These are phyloP conservation scores for Mycena rosella DNA, from an alignment of 768 basidiomycete species.

Conservation along the genomic window DNA sequence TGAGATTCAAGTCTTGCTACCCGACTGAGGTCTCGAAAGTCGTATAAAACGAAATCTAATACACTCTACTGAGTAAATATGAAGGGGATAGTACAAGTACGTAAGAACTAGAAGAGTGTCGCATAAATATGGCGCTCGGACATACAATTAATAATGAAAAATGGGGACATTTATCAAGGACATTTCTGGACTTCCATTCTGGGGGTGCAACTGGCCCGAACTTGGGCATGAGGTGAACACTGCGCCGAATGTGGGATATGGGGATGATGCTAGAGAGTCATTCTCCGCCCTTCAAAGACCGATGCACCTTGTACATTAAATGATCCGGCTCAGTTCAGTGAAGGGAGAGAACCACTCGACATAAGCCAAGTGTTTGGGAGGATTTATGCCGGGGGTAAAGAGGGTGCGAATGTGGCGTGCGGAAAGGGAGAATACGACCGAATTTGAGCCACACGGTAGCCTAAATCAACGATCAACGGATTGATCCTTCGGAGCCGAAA, in stretches of 20 bases:
- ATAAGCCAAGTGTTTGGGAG: neutral
- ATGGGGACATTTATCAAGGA: neutral
- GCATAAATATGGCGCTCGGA: too few species aligned
- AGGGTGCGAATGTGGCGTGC: neutral
- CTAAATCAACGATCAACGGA: neutral
- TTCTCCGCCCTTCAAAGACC: neutral
- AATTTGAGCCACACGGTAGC: neutral
- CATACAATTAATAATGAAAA: too few species aligned
- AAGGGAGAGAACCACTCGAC: constrained; percentile 1
- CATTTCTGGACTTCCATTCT: neutral
- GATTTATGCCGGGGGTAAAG: neutral
- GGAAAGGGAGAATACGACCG: neutral
- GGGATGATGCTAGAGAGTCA: neutral
- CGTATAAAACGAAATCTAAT: too few species aligned
- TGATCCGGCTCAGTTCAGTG: neutral
- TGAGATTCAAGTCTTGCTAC: too few species aligned
- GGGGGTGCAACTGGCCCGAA: too few species aligned
- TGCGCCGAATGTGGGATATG: neutral
- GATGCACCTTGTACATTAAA: neutral
- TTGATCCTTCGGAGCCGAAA: neutral
- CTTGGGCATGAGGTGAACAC: neutral
- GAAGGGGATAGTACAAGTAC: too few species aligned
- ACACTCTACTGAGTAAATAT: too few species aligned
- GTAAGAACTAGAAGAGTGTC: too few species aligned
- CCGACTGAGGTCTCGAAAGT: too few species aligned